Base-by-base conservation (phyloP, 805 yeast species). In the Wickerhamomyces rabaulensis region DNA sequence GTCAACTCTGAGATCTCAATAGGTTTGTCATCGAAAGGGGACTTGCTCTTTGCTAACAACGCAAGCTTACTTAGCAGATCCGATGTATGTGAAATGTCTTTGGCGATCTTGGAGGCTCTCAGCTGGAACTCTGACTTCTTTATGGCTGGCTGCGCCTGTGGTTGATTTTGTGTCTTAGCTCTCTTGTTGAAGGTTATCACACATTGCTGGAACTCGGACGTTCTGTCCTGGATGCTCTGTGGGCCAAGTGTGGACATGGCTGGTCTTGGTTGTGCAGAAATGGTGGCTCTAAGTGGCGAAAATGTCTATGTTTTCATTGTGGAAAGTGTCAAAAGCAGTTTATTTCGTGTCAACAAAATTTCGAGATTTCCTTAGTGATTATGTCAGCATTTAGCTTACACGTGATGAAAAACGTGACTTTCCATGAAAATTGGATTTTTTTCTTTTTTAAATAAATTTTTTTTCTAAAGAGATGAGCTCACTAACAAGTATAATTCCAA, bases 1-100 rank as follows among this genome's bases (percentile, higher is more conserved):
- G 99, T 91, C 52, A 94, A 71, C 64, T 94, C 97, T 19, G 91
- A 87, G 52, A 94, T 88, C 61, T 94, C 98, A 15, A 88, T 83
- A 1, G 98, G 97, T 54, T 86, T 83, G 66, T 94, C 99, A 60
- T 91, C 96, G 54, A 94, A 88, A 61, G 92, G 67, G 17, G 97
- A 95, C 62, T 90, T 91, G 56, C 90, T 74, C 64, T 86, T 89
- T 4, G 99, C 97, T 53, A 94, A 60, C 33, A 65, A 71, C 2
- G 98, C 96, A 45, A 94, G 72, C 57, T 89, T 83, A 35, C 85
- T 80, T 46, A 94, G 71, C 55, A 90, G 72, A 44, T 80, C 88
- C 6, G 97, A 91, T 12, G 92, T 88, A 45, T 81, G 83, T 10
- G 91, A 84, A 44, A 94, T 88, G 58, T 94, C 97, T 60, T 81